Evolutionary conservation across 2,329 filamentous ascomycete species (phyloP), one percentile per base, ranked within the genome.

Genomic region (Thelonectria olida): DNA sequence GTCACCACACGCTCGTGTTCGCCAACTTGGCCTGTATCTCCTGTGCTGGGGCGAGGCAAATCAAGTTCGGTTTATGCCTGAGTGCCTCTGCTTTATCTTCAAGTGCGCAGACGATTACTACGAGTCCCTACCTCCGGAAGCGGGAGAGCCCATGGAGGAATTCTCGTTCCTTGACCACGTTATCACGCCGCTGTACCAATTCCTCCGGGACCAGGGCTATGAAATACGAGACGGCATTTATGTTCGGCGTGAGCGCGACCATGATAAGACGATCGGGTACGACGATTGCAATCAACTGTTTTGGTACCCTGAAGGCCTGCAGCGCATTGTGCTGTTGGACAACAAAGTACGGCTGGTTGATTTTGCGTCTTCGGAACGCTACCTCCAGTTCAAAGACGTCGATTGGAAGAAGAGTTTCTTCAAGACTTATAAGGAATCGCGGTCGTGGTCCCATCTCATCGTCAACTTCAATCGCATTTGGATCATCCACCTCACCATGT

Each of bases 391-490:
- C 22, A 92, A 94, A 78, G 95, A 98, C 10, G 92, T 99, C 13
- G 85, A 92, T 71, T 99, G 96, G 96, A 97, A 97, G 80, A 99
- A 99, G 82, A 93, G 92, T 4, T 99, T 99, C 81, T 99, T 99
- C 88, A 99, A 99, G 86, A 99, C 96, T 0, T 99, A 97, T 85
- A 96, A 92, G 79, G 96, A 99, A 78, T 95, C 93, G 5, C 90
- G 96, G 56, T 98, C 96, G 1, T 99, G 95, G 95, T 95, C 97
- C 83, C 96, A 99, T 79, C 84, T 97, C 81, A 77, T 98, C 60
- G 91, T 95, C 78, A 99, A 99, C 83, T 99, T 99, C 88, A 98
- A 98, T 83, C 95, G 96, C 78, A 98, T 99, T 74, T 99, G 96
- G 96, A 88, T 99, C 73, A 97, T 99, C 65, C 96, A 99, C 75